phyloP scores from a whole-genome alignment of 257 asterid genomes.

The Penstemon eatonii region DNA sequence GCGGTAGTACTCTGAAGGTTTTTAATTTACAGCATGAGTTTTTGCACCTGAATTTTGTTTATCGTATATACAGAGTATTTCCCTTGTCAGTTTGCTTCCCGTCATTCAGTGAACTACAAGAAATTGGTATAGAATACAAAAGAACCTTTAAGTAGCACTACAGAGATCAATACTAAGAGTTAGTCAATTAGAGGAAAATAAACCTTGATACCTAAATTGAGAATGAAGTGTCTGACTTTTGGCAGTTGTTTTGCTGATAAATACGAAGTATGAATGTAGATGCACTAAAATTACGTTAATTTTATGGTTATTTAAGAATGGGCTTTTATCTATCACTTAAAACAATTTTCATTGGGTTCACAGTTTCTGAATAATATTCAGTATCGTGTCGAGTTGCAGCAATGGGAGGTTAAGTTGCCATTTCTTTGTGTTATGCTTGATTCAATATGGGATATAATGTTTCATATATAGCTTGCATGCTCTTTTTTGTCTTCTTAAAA shows the following conservation, averaged over 20 bases:
- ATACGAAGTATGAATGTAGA: not conserved
- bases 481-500: not conserved
- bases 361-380: not conserved
- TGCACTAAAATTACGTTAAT: not conserved
- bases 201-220: not conserved
- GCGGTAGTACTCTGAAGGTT: not conserved
- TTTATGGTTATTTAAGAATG: slow-evolving; percentile 6
- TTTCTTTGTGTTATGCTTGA: too few relatives aligned
- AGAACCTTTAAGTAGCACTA: not conserved
- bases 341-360: slow-evolving; percentile 18
- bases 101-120: not conserved
- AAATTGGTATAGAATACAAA: not conserved
- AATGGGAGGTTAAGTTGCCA: too few relatives aligned
- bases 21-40: too few relatives aligned
- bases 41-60: too few relatives aligned
- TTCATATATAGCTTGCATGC: too few relatives aligned
- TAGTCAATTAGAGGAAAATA: not conserved
- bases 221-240: not conserved
- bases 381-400: not conserved
- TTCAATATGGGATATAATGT: too few relatives aligned
- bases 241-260: slow-evolving; percentile 7
- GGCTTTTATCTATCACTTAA: not conserved
- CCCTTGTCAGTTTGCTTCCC: not conserved
- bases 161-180: not conserved
- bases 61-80: not conserved